Conservation (phyloP, 1,284 basidiomycete genomes). For the Entoloma clypeatum region DNA sequence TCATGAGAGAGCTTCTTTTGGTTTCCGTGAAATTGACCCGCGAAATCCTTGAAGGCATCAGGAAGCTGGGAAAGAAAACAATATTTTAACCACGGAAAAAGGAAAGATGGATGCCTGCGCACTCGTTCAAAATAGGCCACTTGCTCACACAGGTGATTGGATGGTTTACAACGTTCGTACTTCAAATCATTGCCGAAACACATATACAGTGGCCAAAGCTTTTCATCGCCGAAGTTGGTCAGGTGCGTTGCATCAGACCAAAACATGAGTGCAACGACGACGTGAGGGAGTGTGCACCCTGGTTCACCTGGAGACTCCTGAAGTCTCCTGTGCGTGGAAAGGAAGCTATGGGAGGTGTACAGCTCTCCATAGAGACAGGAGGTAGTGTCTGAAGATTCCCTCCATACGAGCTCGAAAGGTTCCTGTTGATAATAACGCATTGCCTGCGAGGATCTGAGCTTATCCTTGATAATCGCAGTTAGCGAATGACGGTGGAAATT, state of each 20-base stretch:
- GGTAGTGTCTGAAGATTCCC: not conserved
- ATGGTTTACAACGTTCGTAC: constrained; percentile 10
- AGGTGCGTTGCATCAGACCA: constrained; percentile 21
- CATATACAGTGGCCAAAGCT: constrained; percentile 20
- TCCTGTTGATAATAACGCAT: constrained; percentile 1
- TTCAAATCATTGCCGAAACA: constrained; percentile 18
- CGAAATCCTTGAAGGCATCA: constrained; percentile 12
- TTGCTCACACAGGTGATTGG: constrained; percentile 11
- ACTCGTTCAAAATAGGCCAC: constrained; percentile 12
- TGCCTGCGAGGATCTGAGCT: not conserved
- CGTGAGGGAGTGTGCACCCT: constrained; percentile 8
- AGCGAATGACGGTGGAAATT: constrained; percentile 3
- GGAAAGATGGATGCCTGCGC: not conserved
- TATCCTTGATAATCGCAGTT: constrained; percentile 6
- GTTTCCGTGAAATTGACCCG: not conserved
- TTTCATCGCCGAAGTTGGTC: constrained; percentile 15
- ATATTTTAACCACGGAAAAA: not conserved
- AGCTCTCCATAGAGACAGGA: constrained; percentile 6
- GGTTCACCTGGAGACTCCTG: constrained; percentile 11
- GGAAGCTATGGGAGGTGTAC: constrained; percentile 11
- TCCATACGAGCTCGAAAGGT: constrained; percentile 7
- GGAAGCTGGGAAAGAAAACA: constrained; percentile 8
- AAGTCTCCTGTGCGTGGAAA: constrained; percentile 11
- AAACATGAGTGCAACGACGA: constrained; percentile 18
- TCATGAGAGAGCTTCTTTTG: not conserved